These are phyloP conservation scores for Cnidoscolus chayamansa DNA, from an alignment of 441 rosid species.

Conservation along the genomic window DNA sequence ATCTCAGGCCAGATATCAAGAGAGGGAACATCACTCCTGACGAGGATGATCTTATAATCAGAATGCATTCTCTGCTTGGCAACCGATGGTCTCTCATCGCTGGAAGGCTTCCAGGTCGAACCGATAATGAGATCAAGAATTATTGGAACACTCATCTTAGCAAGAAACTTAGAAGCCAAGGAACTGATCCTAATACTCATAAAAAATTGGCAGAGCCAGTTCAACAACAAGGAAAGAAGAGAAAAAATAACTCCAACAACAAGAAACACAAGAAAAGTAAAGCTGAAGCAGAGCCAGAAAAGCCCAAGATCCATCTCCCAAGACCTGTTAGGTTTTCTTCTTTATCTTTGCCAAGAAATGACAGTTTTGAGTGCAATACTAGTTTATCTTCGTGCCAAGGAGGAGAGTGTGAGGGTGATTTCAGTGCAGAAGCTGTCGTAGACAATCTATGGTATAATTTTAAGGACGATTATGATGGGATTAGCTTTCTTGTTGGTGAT, in stretches of 20 bases:
- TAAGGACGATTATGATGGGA: constrained; percentile 11
- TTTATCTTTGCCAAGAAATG: constrained; percentile 32
- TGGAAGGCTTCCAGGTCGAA: constrained; percentile 70
- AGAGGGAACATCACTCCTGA: constrained; percentile 61
- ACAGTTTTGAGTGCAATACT: constrained; percentile 33
- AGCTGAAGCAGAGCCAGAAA: constrained; percentile 8
- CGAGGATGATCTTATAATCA: constrained; percentile 58
- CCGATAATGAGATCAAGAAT: constrained; percentile 74
- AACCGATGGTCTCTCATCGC: constrained; percentile 75
- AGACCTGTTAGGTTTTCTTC: constrained; percentile 39
- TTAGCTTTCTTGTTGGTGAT: constrained; percentile 26
- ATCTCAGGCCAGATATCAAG: constrained; percentile 60
- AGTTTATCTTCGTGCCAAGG: constrained; percentile 27
- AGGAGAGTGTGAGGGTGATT: constrained; percentile 2
- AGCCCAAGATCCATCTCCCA: constrained; percentile 44
- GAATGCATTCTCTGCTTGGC: constrained; percentile 59
- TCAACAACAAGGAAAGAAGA: not conserved
- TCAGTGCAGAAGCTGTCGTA: constrained; percentile 5
- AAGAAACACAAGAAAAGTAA: constrained; percentile 5
- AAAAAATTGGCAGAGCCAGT: constrained; percentile 23
- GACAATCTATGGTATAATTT: constrained; percentile 13
- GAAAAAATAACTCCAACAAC: not conserved
- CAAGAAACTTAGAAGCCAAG: constrained; percentile 38
- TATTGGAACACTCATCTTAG: constrained; percentile 61
- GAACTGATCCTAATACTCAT: constrained; percentile 39